phyloP scores from a whole-genome alignment of 257 asterid genomes.

The Gentiana dahurica region DNA sequence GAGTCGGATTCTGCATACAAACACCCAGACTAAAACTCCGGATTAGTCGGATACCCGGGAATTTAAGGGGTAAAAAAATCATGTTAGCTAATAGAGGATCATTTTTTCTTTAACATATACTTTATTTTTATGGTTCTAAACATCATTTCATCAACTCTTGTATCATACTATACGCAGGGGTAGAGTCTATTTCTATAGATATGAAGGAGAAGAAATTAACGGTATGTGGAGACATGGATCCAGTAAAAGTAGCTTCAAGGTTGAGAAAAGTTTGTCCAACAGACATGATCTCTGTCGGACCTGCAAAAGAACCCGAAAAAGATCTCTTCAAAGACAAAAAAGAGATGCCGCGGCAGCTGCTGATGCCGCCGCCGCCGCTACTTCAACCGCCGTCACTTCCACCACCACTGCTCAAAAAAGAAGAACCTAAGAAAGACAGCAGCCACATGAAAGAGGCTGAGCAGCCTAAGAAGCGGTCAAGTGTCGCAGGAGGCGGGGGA shows the following conservation, averaged over 20 bases:
- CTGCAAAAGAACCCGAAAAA: conserved; percentile 72
- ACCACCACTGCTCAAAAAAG: conserved; percentile 17
- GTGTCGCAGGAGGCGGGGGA: not conserved
- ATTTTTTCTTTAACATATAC: not conserved
- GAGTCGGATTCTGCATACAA: too few relatives aligned
- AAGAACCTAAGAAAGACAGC: conserved; percentile 29
- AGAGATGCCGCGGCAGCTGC: conserved; percentile 8
- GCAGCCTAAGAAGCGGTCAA: conserved; percentile 6
- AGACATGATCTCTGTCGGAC: conserved; percentile 56
- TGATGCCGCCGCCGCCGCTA: not conserved
- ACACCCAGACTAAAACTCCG: too few relatives aligned
- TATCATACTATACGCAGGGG: conserved; percentile 21
- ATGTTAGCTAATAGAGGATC: too few relatives aligned
- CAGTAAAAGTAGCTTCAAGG: conserved; percentile 41
- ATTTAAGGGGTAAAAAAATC: too few relatives aligned
- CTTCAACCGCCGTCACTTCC: conserved; percentile 2
- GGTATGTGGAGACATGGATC: conserved; percentile 50
- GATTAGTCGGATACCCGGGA: too few relatives aligned
- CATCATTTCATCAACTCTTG: too few relatives aligned
- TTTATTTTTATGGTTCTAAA: not conserved
- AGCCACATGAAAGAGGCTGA: not conserved
- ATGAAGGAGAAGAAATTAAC: conserved; percentile 50
- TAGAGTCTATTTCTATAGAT: conserved; percentile 53
- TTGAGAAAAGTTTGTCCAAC: conserved; percentile 54
- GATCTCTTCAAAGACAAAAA: conserved; percentile 32